Conservation (phyloP, 1,284 basidiomycete genomes). For the Microbotryomycetes sp. region DNA sequence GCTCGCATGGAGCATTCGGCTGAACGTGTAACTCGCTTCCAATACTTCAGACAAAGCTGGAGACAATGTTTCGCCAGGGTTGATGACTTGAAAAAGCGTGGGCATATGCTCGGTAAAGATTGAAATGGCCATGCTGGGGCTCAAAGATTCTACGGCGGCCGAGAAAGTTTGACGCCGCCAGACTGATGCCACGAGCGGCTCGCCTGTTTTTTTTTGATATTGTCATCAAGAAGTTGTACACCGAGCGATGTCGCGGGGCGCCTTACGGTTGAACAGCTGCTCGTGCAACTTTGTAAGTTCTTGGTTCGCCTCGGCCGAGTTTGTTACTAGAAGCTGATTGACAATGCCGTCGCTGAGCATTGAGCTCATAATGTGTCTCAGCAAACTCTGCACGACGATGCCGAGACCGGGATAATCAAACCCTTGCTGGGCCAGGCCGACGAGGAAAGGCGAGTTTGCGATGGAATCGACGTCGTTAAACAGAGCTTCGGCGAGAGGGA, state of each 20-base stretch:
- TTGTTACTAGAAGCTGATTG: constrained; percentile 67
- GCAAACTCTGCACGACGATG: constrained; percentile 63
- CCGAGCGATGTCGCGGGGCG: too few relatives aligned
- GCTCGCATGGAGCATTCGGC: constrained; percentile 69
- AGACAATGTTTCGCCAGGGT: constrained; percentile 23
- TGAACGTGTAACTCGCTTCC: constrained; percentile 62
- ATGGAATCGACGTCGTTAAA: constrained; percentile 24
- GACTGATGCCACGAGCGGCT: constrained; percentile 68
- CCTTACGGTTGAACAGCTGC: constrained; percentile 66
- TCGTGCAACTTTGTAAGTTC: constrained; percentile 74
- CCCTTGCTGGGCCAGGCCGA: constrained; percentile 14
- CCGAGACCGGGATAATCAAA: constrained; percentile 30
- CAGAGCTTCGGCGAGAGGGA: constrained; percentile 30
- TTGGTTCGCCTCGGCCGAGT: constrained; percentile 66
- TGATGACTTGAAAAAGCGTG: constrained; percentile 50
- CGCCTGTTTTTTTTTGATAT: constrained; percentile 50
- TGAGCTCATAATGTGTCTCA: constrained; percentile 67
- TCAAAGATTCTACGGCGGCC: constrained; percentile 64
- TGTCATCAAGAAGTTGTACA: too few relatives aligned
- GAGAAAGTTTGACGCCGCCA: constrained; percentile 78
- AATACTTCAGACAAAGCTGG: constrained; percentile 47
- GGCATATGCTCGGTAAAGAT: constrained; percentile 63
- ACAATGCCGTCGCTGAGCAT: constrained; percentile 67
- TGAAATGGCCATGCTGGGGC: constrained; percentile 55
- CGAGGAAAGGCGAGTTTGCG: constrained; percentile 21